phyloP scores from a whole-genome alignment of 768 basidiomycete species.

The Mycena rebaudengoi region DNA sequence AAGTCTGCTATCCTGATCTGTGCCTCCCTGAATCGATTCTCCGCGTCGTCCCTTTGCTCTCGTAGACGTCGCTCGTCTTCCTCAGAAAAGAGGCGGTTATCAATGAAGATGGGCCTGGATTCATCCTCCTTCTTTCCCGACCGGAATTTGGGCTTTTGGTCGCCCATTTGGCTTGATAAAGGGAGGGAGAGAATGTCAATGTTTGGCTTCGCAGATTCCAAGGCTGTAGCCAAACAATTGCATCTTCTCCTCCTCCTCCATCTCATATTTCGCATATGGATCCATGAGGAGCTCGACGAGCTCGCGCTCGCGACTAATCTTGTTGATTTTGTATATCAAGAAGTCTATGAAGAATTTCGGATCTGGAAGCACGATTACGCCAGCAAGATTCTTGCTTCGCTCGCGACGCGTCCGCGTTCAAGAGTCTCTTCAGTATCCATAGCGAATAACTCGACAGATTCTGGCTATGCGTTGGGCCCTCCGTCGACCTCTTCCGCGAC shows the following conservation, averaged over 20 bases:
- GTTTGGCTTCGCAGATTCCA: no score
- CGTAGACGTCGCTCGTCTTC: neutral
- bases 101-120: neutral
- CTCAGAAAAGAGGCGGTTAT: constrained; percentile 3
- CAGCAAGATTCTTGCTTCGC: constrained; percentile 13
- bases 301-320: neutral
- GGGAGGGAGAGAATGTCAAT: neutral
- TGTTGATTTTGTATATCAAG: constrained; percentile 20
- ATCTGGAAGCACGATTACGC: constrained; percentile 33
- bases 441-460: neutral
- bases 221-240: neutral
- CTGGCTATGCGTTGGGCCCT: no score
- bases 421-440: neutral
- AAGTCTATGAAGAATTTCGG: constrained; percentile 36
- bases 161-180: neutral
- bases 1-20: neutral
- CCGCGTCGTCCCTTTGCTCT: constrained; percentile 4
- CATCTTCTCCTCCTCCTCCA: neutral
- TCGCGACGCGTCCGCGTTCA: constrained; percentile 13
- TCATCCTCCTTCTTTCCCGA: neutral
- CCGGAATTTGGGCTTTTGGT: neutral
- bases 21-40: neutral
- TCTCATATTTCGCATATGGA: neutral
- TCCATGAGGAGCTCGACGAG: neutral
- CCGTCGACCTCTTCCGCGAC: neutral